phyloP scores from a whole-genome alignment of 306 rosid genomes.

The Trichosanthes truncata region DNA sequence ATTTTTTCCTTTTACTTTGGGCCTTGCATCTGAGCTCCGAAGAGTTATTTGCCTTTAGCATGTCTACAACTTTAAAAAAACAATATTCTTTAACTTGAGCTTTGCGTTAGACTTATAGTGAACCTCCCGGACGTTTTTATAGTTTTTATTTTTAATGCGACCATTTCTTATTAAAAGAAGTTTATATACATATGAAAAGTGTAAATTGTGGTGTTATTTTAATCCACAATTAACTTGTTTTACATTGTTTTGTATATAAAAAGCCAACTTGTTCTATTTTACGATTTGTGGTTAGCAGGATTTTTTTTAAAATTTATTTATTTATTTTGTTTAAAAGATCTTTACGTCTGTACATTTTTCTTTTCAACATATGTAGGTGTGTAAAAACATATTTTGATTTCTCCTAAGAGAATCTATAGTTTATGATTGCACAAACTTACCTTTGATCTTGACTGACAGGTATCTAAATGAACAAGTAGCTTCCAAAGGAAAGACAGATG shows the following conservation, averaged over 20 bases:
- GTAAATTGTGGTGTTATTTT: neutral
- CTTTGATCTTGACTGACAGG: slow-evolving; percentile 34
- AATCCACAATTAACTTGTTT: neutral
- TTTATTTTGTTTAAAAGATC: neutral
- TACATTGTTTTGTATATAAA: neutral
- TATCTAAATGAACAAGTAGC: slow-evolving; percentile 67
- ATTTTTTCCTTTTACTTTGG: neutral
- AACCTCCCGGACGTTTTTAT: neutral
- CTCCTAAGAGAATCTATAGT: neutral
- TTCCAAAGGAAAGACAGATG: slow-evolving; percentile 45
- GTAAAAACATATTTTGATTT: neutral
- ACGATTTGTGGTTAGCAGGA: neutral
- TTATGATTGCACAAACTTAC: neutral
- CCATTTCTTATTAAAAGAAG: neutral
- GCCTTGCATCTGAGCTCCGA: neutral
- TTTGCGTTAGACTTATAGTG: neutral
- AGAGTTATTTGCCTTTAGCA: neutral
- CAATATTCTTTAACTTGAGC: neutral
- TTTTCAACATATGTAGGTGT: neutral
- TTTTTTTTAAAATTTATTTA: neutral
- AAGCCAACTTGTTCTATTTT: neutral
- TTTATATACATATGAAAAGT: neutral
- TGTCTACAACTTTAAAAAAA: neutral
- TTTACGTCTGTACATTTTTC: neutral
- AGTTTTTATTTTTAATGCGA: neutral